Evolutionary conservation across 805 yeast species (phyloP), one percentile per base, ranked within the genome.

Genomic region (Suhomyces tanzawaensis): DNA sequence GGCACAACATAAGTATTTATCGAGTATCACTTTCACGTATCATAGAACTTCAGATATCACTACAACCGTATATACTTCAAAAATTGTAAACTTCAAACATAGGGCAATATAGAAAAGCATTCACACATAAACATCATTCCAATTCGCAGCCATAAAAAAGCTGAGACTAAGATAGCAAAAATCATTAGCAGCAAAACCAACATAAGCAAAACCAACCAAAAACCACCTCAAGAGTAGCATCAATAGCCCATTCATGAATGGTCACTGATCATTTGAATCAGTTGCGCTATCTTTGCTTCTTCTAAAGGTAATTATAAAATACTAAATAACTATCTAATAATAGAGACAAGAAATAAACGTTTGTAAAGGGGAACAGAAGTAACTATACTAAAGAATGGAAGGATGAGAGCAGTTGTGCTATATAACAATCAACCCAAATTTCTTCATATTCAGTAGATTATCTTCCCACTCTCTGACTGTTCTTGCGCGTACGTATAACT

Each of bases 121-220:
- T n/a, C n/a, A n/a, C n/a, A n/a, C n/a, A n/a, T n/a, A n/a, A n/a
- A n/a, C n/a, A n/a, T n/a, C n/a, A n/a, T n/a, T n/a, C n/a, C n/a
- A n/a, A n/a, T 32, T 35, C 34, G 43, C 43, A 40, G 34, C 43
- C 39, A 39, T 19, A 38, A 13, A 33, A 32, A 21, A 31, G n/a
- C n/a, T n/a, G n/a, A 25, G 16, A 21, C 8, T 17, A 32, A 32
- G 26, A 16, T 19, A 28, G 14, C 2, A 30, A 34, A 34, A 29
- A 26, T 11, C 19, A 11, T 14, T 9, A 26, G 14, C 18, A 19
- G 19, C 29, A 13, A 14, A 19, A 24, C n/a, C n/a, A 12, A 16
- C 32, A 31, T 23, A 30, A 19, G 26, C 29, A 25, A 15, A 17
- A 29, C n/a, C 28, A 25, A 34, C 28, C 22, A 31, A 3, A 18